These are phyloP conservation scores for Nidula niveotomentosa DNA, from an alignment of 1,284 basidiomycete genomes.

Conservation along the genomic window DNA sequence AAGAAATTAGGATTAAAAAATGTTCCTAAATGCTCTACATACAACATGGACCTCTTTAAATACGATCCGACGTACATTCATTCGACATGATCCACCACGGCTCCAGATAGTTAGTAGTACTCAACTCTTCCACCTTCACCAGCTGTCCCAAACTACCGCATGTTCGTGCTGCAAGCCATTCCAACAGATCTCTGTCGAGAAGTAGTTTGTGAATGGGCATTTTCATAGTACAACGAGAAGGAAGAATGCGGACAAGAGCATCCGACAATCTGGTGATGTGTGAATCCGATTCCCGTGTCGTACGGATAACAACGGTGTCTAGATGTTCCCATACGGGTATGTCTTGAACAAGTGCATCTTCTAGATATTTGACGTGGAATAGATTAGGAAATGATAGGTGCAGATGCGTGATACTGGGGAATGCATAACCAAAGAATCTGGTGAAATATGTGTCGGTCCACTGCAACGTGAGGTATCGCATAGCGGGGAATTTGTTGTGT, in stretches of 20 bases:
- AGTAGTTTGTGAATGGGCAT: conserved; percentile 22
- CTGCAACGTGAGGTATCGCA: conserved; percentile 32
- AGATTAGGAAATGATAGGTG: conserved; percentile 21
- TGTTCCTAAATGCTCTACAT: too few relatives aligned
- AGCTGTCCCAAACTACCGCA: not conserved
- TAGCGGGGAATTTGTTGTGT: conserved; percentile 21
- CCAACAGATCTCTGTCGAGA: conserved; percentile 24
- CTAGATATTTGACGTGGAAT: conserved; percentile 14
- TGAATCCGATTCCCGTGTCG: conserved; percentile 17
- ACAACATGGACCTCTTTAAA: too few relatives aligned
- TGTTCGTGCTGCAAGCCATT: conserved; percentile 2
- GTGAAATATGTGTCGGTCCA: conserved; percentile 17
- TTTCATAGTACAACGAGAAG: conserved; percentile 9
- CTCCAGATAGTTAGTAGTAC: conserved; percentile 24
- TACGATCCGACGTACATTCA: conserved; percentile 7
- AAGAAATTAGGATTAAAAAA: too few relatives aligned
- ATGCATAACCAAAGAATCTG: conserved; percentile 18
- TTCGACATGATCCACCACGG: conserved; percentile 21
- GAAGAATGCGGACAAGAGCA: conserved; percentile 15
- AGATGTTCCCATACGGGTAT: conserved; percentile 19
- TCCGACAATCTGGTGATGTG: conserved; percentile 12
- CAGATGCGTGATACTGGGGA: conserved; percentile 29
- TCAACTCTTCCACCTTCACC: conserved; percentile 13
- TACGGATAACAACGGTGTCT: conserved; percentile 24
- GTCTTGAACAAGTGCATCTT: conserved; percentile 8